These are phyloP conservation scores for Maudiozyma humilis DNA, from an alignment of 1,139 yeast genomes.

Conservation along the genomic window DNA sequence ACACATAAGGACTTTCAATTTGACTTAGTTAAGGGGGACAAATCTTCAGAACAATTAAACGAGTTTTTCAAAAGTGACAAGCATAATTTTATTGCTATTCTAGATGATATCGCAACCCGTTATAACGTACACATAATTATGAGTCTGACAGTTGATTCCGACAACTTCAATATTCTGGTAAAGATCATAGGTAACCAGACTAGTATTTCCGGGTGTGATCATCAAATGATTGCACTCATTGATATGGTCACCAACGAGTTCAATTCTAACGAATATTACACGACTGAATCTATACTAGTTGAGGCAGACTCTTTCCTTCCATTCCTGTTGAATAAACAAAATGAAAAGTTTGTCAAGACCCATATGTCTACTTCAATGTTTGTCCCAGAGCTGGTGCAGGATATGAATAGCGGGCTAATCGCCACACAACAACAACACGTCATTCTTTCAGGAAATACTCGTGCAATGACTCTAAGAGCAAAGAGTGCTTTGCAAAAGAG, in stretches of 20 bases:
- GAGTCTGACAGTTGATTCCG: not conserved
- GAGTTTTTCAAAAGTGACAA: not conserved
- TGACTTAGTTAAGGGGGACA: not conserved
- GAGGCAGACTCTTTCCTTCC: slow-evolving; percentile 8
- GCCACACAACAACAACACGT: slow-evolving; percentile 2
- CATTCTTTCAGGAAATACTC: slow-evolving; percentile 5
- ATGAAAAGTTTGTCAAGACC: slow-evolving; percentile 3
- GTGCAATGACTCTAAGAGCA: slow-evolving; percentile 1
- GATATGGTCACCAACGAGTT: slow-evolving; percentile 1
- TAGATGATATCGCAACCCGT: slow-evolving; percentile 2
- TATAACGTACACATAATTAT: not conserved
- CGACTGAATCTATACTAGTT: slow-evolving; percentile 7
- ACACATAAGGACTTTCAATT: not conserved
- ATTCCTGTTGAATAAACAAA: slow-evolving; percentile 1
- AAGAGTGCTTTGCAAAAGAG: slow-evolving; percentile 3
- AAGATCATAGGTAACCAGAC: slow-evolving; percentile 1
- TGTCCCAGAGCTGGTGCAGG: not conserved
- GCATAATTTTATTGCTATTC: not conserved
- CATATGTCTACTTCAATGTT: slow-evolving; percentile 3
- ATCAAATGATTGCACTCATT: slow-evolving; percentile 1
- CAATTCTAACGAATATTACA: slow-evolving; percentile 1
- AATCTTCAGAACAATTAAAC: not conserved
- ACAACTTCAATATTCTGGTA: not conserved
- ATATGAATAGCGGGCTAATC: too few species aligned
- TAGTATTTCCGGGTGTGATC: not conserved